Conservation (phyloP, 306 rosid species). For the Acacia confusa region DNA sequence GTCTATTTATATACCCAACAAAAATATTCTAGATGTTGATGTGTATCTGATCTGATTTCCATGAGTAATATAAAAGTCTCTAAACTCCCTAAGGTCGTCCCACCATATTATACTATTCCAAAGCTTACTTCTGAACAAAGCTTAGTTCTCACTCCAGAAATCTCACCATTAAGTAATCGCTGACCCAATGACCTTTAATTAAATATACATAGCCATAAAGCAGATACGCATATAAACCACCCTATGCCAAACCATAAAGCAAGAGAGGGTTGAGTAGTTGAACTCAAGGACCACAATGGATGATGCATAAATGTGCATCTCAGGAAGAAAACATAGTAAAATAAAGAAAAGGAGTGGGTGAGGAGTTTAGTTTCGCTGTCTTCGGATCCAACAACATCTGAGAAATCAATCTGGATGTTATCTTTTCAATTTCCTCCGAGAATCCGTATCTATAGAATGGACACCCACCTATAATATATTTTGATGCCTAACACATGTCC, state of each 20-base stretch:
- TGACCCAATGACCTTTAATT: not conserved
- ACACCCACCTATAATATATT: constrained; percentile 21
- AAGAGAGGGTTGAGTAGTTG: not conserved
- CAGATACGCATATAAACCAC: not conserved
- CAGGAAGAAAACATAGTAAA: constrained; percentile 11
- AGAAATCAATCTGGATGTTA: constrained; percentile 43
- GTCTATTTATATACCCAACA: not conserved
- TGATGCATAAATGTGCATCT: not conserved
- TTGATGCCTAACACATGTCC: constrained; percentile 46
- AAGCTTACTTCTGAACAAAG: constrained; percentile 20
- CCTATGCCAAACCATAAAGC: constrained; percentile 10
- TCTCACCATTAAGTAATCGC: constrained; percentile 1
- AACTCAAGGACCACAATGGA: constrained; percentile 16
- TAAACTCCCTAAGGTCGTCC: not conserved
- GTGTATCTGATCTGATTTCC: constrained; percentile 8
- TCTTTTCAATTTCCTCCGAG: constrained; percentile 28
- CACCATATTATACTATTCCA: constrained; percentile 23
- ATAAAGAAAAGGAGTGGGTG: constrained; percentile 9
- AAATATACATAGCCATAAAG: not conserved
- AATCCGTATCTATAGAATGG: constrained; percentile 35
- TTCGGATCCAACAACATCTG: constrained; percentile 51
- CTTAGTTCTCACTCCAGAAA: constrained; percentile 15
- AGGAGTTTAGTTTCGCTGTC: constrained; percentile 42
- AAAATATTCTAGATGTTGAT: not conserved
- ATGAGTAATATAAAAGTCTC: not conserved